Evolutionary conservation across 2,329 filamentous ascomycete species (phyloP).

Genomic region (Aspergillus sp.): DNA sequence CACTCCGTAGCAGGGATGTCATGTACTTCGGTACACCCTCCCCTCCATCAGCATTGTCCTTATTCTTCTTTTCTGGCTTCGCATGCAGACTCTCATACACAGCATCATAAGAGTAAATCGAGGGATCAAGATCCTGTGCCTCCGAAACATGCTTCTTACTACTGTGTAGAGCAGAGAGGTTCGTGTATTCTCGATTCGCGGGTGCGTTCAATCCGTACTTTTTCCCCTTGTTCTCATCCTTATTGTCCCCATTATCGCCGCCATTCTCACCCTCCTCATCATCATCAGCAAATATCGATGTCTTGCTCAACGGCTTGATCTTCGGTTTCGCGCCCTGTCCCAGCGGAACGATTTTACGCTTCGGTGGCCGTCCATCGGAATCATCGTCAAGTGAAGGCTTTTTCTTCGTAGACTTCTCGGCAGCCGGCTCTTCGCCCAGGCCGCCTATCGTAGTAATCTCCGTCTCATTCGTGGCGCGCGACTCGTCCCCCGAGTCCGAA

Average conservation of each 20-base stretch:
- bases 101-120: conserved; percentile 52
- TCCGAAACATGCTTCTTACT: conserved; percentile 46
- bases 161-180: conserved; percentile 48
- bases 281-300: conserved; percentile 38
- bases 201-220: conserved; percentile 25
- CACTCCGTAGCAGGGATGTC: conserved; percentile 58
- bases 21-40: conserved; percentile 57
- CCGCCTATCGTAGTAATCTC: conserved; percentile 44
- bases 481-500: conserved; percentile 31
- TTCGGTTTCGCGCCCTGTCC: conserved; percentile 23
- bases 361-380: conserved; percentile 26
- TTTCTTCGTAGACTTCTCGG: conserved; percentile 13
- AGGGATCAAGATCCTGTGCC: conserved; percentile 46
- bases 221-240: background rate
- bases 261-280: conserved; percentile 31
- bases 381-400: background rate
- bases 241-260: background rate
- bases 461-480: conserved; percentile 22
- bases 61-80: conserved; percentile 31
- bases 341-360: conserved; percentile 36
- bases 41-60: conserved; percentile 23
- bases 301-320: conserved; percentile 35
- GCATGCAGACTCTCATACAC: conserved; percentile 51
- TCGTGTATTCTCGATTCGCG: conserved; percentile 37
- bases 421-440: conserved; percentile 22